Conservation (phyloP, 371 early-diverging fungal species). For the Mucor piriformis region DNA sequence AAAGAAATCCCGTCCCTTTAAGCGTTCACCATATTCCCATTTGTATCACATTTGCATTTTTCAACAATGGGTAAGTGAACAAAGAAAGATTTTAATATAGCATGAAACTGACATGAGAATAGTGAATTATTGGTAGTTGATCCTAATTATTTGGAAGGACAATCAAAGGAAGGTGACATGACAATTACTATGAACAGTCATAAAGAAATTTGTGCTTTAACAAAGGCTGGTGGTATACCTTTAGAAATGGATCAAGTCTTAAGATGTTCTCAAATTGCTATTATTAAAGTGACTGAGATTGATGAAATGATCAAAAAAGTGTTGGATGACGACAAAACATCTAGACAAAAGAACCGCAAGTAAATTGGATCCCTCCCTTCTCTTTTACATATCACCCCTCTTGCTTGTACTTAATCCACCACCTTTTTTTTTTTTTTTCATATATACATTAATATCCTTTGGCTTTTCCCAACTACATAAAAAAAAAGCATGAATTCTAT, state of each 20-base stretch:
- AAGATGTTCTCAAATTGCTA: conserved; percentile 76
- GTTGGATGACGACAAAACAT: conserved; percentile 54
- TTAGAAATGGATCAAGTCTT: conserved; percentile 71
- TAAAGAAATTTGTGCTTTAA: conserved; percentile 87
- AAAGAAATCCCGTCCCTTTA: conserved; percentile 90
- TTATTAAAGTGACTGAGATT: conserved; percentile 73
- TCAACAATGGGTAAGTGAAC: conserved; percentile 72
- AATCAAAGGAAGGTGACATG: conserved; percentile 78
- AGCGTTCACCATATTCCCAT: conserved; percentile 95
- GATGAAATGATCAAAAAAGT: conserved; percentile 71
- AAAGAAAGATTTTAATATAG: neutral
- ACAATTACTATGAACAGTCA: conserved; percentile 90
- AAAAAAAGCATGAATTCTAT: too few relatives aligned
- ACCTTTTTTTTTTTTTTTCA: too few relatives aligned
- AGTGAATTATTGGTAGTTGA: conserved; percentile 83
- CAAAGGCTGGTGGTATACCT: conserved; percentile 90
- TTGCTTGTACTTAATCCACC: too few relatives aligned
- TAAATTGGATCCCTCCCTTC: too few relatives aligned
- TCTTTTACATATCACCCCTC: too few relatives aligned
- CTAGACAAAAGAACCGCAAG: conserved; percentile 4
- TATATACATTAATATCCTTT: too few relatives aligned
- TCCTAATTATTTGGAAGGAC: conserved; percentile 85
- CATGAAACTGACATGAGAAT: neutral
- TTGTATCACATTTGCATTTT: conserved; percentile 89
- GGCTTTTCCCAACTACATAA: too few relatives aligned